Percentiles rank a stretch among this genome's conserved stretches.
phyloP scores from a whole-genome alignment of 495 filamentous ascomycete species.

The Neurospora sublineolata region DNA sequence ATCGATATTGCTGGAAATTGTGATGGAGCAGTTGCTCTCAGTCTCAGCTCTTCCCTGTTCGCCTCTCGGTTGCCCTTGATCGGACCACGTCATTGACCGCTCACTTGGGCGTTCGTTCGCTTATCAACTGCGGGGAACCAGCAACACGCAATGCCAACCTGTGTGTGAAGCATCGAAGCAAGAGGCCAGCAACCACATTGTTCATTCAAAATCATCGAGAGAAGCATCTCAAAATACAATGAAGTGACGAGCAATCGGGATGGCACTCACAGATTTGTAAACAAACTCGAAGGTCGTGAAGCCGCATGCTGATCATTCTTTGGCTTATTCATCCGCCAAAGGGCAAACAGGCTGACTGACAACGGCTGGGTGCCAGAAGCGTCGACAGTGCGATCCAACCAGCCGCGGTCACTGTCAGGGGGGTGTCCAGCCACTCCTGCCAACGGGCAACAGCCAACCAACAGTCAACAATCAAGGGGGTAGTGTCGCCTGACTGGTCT shows the following conservation, averaged over 20 bases:
- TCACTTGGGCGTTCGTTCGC: background rate
- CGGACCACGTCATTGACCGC: background rate
- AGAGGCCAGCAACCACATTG: background rate
- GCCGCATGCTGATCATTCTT: background rate
- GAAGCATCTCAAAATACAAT: background rate
- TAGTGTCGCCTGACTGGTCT: constrained; percentile 9
- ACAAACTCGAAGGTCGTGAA: background rate
- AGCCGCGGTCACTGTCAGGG: background rate
- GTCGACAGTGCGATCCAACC: background rate
- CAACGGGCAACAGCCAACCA: background rate
- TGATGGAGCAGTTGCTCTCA: background rate
- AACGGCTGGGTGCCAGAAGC: background rate
- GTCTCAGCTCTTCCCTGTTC: background rate
- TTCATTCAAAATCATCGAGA: background rate
- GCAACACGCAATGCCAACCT: background rate
- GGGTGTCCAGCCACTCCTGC: background rate
- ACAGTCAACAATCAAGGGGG: background rate
- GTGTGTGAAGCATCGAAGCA: background rate
- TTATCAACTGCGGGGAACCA: background rate
- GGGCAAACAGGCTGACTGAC: background rate
- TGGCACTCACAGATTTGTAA: background rate
- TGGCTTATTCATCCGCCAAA: background rate
- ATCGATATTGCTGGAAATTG: background rate
- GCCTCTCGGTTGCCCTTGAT: background rate
- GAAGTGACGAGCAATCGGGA: background rate